Evolutionary conservation across 768 basidiomycete genomes (phyloP).

Genomic region (Boletus eberwhitei): DNA sequence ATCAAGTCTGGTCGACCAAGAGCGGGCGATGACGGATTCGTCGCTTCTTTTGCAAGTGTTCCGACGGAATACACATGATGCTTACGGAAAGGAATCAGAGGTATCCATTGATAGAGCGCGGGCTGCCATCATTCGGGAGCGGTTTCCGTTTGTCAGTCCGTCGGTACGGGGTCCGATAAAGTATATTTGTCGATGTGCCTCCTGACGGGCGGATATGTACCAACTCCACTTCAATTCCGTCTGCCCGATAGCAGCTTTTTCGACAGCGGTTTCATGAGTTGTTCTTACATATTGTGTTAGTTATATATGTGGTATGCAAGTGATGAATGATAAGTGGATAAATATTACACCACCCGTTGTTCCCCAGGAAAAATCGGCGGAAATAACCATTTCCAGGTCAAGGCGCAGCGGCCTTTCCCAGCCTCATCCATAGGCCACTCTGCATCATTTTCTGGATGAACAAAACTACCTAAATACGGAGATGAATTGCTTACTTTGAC

Average conservation of each 20-base stretch:
- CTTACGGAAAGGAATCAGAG: not conserved
- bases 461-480: not conserved
- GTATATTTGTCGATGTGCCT: not conserved
- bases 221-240: too few species aligned
- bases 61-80: conserved; percentile 1
- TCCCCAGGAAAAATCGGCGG: not conserved
- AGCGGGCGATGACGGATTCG: conserved; percentile 3
- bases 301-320: conserved; percentile 6
- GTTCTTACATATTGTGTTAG: not conserved
- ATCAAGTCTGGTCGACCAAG: conserved; percentile 1
- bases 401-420: conserved; percentile 28
- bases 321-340: conserved; percentile 15
- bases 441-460: conserved; percentile 20
- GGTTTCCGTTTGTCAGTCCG: conserved; percentile 1
- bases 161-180: conserved; percentile 14
- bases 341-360: conserved; percentile 1
- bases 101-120: conserved; percentile 5
- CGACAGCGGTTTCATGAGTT: not conserved
- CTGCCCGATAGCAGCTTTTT: not conserved
- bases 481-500: conserved; percentile 49
- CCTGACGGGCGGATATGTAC: not conserved
- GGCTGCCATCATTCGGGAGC: conserved; percentile 3
- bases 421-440: conserved; percentile 61
- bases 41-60: conserved; percentile 7
- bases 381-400: conserved; percentile 6